Percentiles rank a stretch among this genome's conserved stretches.
Conservation (phyloP, 352 stramenopile genomes). For the Albugo candida region DNA sequence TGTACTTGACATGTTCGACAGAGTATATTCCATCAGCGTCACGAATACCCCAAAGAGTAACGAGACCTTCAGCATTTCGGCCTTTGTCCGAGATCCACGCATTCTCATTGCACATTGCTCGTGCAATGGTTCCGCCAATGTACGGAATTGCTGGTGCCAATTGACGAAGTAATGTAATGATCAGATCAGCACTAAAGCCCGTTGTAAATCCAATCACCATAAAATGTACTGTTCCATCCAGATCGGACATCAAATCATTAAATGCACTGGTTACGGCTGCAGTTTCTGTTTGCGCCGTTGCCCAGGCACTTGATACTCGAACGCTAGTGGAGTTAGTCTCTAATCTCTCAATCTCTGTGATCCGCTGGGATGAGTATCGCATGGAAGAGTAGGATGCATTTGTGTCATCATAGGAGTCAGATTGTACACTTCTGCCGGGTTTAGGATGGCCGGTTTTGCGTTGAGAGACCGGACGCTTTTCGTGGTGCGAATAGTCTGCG, state of each 20-base stretch:
- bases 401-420: background rate
- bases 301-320: slow-evolving; percentile 12
- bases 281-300: slow-evolving; percentile 48
- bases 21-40: slow-evolving; percentile 66
- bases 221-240: slow-evolving; percentile 62
- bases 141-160: slow-evolving; percentile 61
- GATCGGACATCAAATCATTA: slow-evolving; percentile 59
- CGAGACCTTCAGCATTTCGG: slow-evolving; percentile 60
- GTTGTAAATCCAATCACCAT: slow-evolving; percentile 73
- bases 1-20: slow-evolving; percentile 62
- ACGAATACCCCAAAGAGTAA: slow-evolving; percentile 75
- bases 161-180: slow-evolving; percentile 51
- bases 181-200: slow-evolving; percentile 49
- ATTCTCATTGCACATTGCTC: slow-evolving; percentile 73
- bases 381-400: background rate
- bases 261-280: slow-evolving; percentile 58
- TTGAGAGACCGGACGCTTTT: background rate
- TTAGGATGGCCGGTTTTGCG: background rate
- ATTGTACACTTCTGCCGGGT: background rate
- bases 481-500: no score
- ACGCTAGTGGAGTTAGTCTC: background rate
- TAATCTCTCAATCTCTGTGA: background rate
- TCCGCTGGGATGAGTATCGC: slow-evolving; percentile 3
- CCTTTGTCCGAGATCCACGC: slow-evolving; percentile 76
- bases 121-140: slow-evolving; percentile 66